phyloP scores from a whole-genome alignment of 805 yeast genomes.

The Lipomyces sp. region DNA sequence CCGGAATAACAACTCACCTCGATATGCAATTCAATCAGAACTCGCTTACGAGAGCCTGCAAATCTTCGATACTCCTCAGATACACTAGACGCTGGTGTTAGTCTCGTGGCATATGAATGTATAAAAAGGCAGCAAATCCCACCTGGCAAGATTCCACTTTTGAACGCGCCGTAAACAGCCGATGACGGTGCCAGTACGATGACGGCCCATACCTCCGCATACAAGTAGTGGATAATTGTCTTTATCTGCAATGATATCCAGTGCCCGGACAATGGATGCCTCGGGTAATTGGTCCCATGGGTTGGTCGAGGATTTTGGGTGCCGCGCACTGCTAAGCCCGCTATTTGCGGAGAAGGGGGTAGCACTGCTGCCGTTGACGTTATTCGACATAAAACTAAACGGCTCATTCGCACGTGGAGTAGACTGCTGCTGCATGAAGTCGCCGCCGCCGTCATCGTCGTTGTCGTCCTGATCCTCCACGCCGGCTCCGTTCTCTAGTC shows the following conservation, averaged over 20 bases:
- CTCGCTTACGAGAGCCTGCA: conserved; percentile 87
- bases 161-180: conserved; percentile 90
- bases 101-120: not conserved
- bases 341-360: not conserved
- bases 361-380: not conserved
- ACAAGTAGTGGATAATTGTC: conserved; percentile 81
- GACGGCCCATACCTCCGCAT: conserved; percentile 98
- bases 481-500: conserved; percentile 52
- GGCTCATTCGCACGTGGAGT: too few relatives aligned
- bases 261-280: conserved; percentile 70
- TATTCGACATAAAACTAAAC: too few relatives aligned
- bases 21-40: conserved; percentile 82
- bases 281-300: conserved; percentile 97
- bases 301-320: conserved; percentile 45
- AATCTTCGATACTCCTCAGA: conserved; percentile 92
- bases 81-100: conserved; percentile 46
- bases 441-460: not conserved
- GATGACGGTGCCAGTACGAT: conserved; percentile 92
- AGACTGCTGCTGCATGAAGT: too few relatives aligned
- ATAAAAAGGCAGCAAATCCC: not conserved
- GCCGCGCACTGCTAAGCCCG: not conserved
- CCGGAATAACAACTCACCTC: conserved; percentile 45
- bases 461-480: conserved; percentile 15
- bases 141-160: conserved; percentile 89
- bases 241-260: conserved; percentile 68